phyloP scores from a whole-genome alignment of 345 rosid species.

The Syzygium oleosum region DNA sequence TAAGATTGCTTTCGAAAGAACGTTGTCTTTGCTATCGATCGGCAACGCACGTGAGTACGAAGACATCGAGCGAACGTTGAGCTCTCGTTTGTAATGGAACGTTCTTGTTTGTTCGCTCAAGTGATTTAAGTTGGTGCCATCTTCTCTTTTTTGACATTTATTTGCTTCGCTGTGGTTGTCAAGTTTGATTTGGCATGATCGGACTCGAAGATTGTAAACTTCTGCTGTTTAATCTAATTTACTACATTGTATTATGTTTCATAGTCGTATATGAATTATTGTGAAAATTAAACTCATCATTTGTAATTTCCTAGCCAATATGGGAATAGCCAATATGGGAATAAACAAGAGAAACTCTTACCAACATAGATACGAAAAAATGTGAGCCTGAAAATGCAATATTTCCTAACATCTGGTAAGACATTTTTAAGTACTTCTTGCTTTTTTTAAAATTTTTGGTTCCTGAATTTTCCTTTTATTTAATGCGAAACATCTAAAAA shows the following conservation, averaged over 20 bases:
- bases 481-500: rapidly evolving
- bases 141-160: not conserved
- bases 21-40: not conserved
- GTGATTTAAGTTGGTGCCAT: not conserved
- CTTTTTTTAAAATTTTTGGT: not conserved
- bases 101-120: not conserved
- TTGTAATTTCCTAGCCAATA: not conserved
- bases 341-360: not conserved
- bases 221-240: not conserved
- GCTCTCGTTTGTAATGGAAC: not conserved
- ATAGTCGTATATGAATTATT: not conserved
- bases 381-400: not conserved
- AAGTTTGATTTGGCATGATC: not conserved
- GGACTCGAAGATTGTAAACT: not conserved
- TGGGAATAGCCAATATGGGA: not conserved
- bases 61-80: not conserved
- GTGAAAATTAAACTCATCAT: not conserved
- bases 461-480: not conserved
- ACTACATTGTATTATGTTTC: not conserved
- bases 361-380: not conserved
- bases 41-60: not conserved
- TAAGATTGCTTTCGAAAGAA: not conserved
- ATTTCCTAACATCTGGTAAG: not conserved
- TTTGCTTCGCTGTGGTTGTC: not conserved
- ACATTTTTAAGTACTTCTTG: not conserved